Evolutionary conservation across 495 filamentous ascomycete genomes (phyloP), one percentile per base, ranked within the genome.

Genomic region (Xylaria longipes): DNA sequence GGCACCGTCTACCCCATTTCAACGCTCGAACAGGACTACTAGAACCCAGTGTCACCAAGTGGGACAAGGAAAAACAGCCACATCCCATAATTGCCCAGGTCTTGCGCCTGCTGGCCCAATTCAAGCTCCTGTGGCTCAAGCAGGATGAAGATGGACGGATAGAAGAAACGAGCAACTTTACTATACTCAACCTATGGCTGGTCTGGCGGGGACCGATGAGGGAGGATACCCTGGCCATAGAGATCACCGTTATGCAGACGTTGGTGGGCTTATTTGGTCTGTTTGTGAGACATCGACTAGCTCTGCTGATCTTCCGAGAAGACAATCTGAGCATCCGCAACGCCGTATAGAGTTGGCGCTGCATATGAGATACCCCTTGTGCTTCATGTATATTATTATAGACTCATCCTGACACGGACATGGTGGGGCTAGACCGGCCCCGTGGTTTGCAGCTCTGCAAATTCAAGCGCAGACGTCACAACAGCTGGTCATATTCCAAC

Each of bases 141-240:
- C 73, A 83, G 46, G 88, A 96, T 72, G 83, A 87, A 33, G 81
- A 90, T 41, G 94, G 92, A 0, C 78, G 86, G 72, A 93, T 98
- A 74, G 82, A 88, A 7, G 92, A 97, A 78, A 95, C 89, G 15
- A 92, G 87, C n/a, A 99, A 99, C 74, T 84, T 99, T 65, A 99
- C 96, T 0, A 87, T 98, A 22, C 79, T 99, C 69, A 99, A 99
- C 76, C 86, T 99, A 54, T 99, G 95, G 96, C 82, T 99, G 61
- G 93, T 98, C 33, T 97, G 94, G 94, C 90, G 93, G 81, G 96
- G 96, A 1, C 96, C 97, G 0, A 90, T 95, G 89, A 88, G 90
- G 65, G 96, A 99, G 78, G 92, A 97, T 80, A 85, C 88, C 46
- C 84, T 98, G 20, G 93, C 93, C 14, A 83, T 89, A 73, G 93